Percentiles rank a stretch among this genome's conserved stretches.
Evolutionary conservation across 1,139 yeast species (phyloP).

Genomic region (Saccharomycopsis hybrid): DNA sequence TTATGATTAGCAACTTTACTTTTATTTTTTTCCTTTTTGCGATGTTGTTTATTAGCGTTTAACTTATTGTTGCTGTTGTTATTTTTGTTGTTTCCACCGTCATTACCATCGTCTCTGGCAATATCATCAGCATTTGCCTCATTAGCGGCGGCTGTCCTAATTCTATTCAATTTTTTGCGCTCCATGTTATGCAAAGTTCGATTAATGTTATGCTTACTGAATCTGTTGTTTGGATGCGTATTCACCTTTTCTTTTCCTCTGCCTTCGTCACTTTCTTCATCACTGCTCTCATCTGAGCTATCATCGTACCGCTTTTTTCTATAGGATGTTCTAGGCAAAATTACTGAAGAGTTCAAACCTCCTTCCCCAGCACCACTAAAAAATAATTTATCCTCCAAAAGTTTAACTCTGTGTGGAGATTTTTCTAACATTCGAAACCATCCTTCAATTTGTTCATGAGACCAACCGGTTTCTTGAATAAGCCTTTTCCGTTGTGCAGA

Average conservation of each 20-base stretch:
- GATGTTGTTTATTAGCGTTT: constrained; percentile 33
- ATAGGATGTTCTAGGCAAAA: constrained; percentile 10
- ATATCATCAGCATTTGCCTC: no score
- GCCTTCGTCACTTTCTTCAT: constrained; percentile 6
- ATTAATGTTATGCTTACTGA: not conserved
- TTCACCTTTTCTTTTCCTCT: not conserved
- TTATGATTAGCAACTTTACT: constrained; percentile 56
- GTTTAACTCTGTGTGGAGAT: constrained; percentile 53
- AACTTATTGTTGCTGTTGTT: no score
- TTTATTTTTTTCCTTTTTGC: constrained; percentile 50
- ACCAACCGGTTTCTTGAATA: constrained; percentile 54
- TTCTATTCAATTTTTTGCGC: not conserved
- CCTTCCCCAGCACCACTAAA: constrained; percentile 17
- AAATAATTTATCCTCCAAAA: constrained; percentile 55
- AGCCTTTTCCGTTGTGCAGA: constrained; percentile 46
- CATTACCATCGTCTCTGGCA: constrained; percentile 14
- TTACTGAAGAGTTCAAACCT: constrained; percentile 3
- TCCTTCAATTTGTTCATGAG: constrained; percentile 89
- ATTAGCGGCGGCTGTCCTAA: no score
- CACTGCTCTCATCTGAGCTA: constrained; percentile 16
- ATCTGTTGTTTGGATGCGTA: no score
- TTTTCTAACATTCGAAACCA: constrained; percentile 76
- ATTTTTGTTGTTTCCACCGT: constrained; percentile 10
- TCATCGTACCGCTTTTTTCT: constrained; percentile 4
- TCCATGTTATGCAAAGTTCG: no score